Percentiles rank a stretch among this genome's conserved stretches.
phyloP scores from a whole-genome alignment of 495 filamentous ascomycete genomes.

The Penicillium parvum region DNA sequence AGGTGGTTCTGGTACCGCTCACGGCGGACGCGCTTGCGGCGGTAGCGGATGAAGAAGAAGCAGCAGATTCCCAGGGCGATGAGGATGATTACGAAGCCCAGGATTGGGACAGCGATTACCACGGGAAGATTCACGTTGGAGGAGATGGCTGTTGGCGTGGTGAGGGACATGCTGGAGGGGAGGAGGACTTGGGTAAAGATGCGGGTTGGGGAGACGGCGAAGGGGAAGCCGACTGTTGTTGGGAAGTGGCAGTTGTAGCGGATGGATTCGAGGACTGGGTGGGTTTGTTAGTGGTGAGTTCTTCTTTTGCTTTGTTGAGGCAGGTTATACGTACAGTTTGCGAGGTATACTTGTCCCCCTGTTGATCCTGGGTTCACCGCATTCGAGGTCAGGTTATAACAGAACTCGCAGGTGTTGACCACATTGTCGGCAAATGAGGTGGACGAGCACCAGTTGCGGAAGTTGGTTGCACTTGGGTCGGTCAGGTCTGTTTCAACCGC shows the following conservation, averaged over 20 bases:
- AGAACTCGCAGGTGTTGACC: constrained; percentile 40
- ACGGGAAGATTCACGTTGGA: constrained; percentile 36
- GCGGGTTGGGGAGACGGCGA: constrained; percentile 38
- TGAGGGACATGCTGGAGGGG: constrained; percentile 33
- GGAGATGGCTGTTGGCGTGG: constrained; percentile 15
- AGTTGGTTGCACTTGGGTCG: constrained; percentile 25
- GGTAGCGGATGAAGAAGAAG: constrained; percentile 37
- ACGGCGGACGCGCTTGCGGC: constrained; percentile 28
- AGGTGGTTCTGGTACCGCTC: constrained; percentile 18
- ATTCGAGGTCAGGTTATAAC: constrained; percentile 38
- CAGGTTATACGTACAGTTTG: constrained; percentile 44
- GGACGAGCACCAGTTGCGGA: constrained; percentile 31
- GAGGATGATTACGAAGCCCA: constrained; percentile 37
- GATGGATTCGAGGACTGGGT: constrained; percentile 46
- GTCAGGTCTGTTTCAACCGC: constrained; percentile 33
- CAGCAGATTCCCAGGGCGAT: constrained; percentile 24
- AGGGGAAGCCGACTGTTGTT: constrained; percentile 28
- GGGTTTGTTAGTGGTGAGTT: background rate
- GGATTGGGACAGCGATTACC: constrained; percentile 44
- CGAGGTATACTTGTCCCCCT: constrained; percentile 37
- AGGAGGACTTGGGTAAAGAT: constrained; percentile 42
- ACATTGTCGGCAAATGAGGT: constrained; percentile 39
- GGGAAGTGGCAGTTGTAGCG: constrained; percentile 47
- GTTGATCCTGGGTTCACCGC: constrained; percentile 4
- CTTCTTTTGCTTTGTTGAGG: background rate